Conservation (phyloP, 1,284 basidiomycete species). For the Moesziomyces aphidis region DNA sequence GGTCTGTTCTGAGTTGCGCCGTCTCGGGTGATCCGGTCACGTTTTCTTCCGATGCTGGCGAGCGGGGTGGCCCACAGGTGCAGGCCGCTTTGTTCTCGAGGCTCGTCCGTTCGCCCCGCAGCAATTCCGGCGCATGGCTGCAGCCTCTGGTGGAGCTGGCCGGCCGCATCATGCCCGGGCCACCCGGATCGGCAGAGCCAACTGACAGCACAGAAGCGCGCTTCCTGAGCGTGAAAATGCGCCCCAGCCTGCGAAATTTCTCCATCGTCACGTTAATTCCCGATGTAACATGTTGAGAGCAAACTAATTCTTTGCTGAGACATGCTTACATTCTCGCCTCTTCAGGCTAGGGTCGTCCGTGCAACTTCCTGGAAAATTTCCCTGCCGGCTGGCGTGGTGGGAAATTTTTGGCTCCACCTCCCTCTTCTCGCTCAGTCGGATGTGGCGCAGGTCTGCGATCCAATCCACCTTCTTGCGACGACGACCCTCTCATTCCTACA, state of each 20-base stretch:
- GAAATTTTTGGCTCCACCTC: conserved; percentile 22
- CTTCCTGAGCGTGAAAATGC: conserved; percentile 36
- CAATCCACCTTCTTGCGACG: no score
- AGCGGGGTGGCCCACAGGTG: not conserved
- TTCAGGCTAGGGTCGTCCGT: not conserved
- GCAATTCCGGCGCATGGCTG: not conserved
- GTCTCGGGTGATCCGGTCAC: not conserved
- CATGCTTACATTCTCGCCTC: conserved; percentile 17
- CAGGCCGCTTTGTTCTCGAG: not conserved
- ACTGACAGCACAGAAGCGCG: not conserved
- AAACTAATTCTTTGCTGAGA: conserved; percentile 11
- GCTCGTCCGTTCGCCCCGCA: not conserved
- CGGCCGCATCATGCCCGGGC: conserved; percentile 18
- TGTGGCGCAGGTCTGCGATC: no score
- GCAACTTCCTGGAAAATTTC: conserved; percentile 21
- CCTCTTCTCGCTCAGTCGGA: not conserved
- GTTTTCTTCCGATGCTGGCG: conserved; percentile 20
- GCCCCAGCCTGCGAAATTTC: not conserved
- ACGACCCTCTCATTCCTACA: no score
- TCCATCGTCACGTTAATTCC: no score
- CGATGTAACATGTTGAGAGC: conserved; percentile 1
- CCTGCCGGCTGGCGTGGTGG: not conserved
- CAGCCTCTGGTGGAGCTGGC: conserved; percentile 4
- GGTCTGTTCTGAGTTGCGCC: not conserved
- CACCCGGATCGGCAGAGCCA: conserved; percentile 26